phyloP scores from a whole-genome alignment of 2,329 filamentous ascomycete species.

The Clarireedia monteithiana region DNA sequence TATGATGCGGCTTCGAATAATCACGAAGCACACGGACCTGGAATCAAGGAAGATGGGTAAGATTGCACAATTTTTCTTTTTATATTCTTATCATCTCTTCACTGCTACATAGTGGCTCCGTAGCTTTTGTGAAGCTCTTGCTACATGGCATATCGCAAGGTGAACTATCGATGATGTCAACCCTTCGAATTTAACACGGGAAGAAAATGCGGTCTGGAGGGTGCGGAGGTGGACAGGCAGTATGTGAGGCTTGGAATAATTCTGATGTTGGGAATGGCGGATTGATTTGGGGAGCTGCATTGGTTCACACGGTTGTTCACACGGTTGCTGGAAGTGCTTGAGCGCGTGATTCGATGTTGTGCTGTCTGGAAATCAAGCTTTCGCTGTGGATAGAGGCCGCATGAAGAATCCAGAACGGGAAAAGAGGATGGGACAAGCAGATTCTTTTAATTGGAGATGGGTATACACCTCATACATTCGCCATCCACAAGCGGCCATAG shows the following conservation, averaged over 20 bases:
- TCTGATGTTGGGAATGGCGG: not conserved
- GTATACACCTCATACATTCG: constrained; percentile 23
- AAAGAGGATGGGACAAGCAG: constrained; percentile 4
- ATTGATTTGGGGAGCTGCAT: not conserved
- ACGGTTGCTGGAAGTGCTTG: not conserved
- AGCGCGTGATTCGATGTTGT: constrained; percentile 1
- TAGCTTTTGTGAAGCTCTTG: constrained; percentile 8
- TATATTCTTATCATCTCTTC: constrained; percentile 19
- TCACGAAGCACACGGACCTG: constrained; percentile 45
- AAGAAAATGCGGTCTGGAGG: not conserved
- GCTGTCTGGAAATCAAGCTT: not conserved
- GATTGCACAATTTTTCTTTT: constrained; percentile 32
- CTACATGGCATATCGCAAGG: not conserved
- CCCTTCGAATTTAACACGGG: not conserved
- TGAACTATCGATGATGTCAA: not conserved
- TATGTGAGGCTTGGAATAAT: not conserved
- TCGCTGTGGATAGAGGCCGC: not conserved
- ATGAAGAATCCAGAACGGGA: constrained; percentile 6
- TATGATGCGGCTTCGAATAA: constrained; percentile 18
- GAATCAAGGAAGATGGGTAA: constrained; percentile 91
- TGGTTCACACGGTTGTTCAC: not conserved
- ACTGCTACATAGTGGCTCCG: constrained; percentile 6
- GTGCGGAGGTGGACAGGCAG: not conserved
- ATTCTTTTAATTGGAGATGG: constrained; percentile 7
- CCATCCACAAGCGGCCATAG: constrained; percentile 29